Evolutionary conservation across 1,284 basidiomycete genomes (phyloP).

Genomic region (Leccinum subatratum): DNA sequence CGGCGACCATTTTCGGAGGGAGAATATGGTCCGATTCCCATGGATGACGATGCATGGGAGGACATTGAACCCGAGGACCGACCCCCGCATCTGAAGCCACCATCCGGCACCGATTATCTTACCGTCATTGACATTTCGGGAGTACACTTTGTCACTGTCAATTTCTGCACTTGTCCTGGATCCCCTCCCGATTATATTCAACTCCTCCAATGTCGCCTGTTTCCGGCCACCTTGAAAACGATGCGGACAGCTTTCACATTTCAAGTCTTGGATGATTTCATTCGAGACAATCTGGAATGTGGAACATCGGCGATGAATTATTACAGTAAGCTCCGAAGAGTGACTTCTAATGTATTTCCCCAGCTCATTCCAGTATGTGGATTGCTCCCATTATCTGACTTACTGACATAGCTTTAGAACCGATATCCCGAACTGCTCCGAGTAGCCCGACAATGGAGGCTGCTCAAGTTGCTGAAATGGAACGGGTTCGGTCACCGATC

Average conservation of each 20-base stretch:
- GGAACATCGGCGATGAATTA: constrained; percentile 29
- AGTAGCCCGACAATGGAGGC: neutral
- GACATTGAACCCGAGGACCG: neutral
- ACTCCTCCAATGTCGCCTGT: neutral
- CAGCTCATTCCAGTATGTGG: constrained; percentile 16
- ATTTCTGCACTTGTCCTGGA: neutral
- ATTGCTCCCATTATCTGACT: neutral
- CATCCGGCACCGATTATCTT: neutral
- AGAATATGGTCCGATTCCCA: neutral
- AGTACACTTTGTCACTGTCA: neutral
- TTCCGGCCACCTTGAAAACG: neutral
- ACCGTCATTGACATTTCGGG: neutral
- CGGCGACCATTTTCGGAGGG: neutral
- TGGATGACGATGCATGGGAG: neutral
- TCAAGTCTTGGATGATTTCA: constrained; percentile 17
- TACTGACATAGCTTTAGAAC: neutral
- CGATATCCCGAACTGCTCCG: neutral
- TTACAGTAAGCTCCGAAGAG: constrained; percentile 19
- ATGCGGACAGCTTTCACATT: neutral
- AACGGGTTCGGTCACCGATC: neutral
- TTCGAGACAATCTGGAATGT: constrained; percentile 24
- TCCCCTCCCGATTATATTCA: neutral
- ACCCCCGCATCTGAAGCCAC: neutral
- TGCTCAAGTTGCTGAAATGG: neutral
- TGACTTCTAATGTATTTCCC: constrained; percentile 23